Evolutionary conservation across 208 protist species (phyloP).

Genomic region (Leishmania braziliensis): DNA sequence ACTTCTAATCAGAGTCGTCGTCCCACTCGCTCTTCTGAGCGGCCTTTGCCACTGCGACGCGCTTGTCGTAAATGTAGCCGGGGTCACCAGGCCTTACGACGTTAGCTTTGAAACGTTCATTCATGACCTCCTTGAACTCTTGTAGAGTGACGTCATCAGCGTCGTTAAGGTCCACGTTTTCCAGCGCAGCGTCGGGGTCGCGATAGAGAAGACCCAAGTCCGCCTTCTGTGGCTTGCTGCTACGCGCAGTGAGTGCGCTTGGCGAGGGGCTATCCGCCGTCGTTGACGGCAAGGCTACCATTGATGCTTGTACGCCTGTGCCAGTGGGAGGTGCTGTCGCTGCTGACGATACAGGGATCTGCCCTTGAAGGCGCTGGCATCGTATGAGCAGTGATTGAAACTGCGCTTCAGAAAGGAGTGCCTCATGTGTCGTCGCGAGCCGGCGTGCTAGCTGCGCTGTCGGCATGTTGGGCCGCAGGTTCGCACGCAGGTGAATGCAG

Average conservation of each 20-base stretch:
- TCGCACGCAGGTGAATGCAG: constrained; percentile 40
- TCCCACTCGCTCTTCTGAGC: constrained; percentile 88
- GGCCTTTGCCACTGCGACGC: constrained; percentile 62
- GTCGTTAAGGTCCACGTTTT: constrained; percentile 90
- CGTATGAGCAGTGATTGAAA: constrained; percentile 63
- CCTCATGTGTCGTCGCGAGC: constrained; percentile 58
- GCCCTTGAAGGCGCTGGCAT: constrained; percentile 56
- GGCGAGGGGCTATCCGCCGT: neutral
- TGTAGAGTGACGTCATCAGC: constrained; percentile 86
- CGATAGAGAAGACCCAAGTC: constrained; percentile 90
- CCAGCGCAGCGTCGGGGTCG: constrained; percentile 80
- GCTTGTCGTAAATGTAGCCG: constrained; percentile 88
- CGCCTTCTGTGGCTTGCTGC: constrained; percentile 63
- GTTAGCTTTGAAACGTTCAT: constrained; percentile 74
- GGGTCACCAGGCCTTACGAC: constrained; percentile 78
- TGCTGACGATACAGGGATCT: neutral
- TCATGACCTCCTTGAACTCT: constrained; percentile 91
- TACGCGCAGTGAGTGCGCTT: neutral
- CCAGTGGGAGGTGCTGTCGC: neutral
- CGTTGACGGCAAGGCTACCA: neutral
- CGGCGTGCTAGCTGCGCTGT: constrained; percentile 55
- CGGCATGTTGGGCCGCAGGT: constrained; percentile 37
- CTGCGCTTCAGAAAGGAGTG: constrained; percentile 56
- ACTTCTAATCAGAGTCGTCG: constrained; percentile 46
- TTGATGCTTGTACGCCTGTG: neutral